Percentiles rank a stretch among this genome's conserved stretches.
These are phyloP conservation scores for Wallacemonas sp. DNA, from an alignment of 208 protist species.

Conservation along the genomic window DNA sequence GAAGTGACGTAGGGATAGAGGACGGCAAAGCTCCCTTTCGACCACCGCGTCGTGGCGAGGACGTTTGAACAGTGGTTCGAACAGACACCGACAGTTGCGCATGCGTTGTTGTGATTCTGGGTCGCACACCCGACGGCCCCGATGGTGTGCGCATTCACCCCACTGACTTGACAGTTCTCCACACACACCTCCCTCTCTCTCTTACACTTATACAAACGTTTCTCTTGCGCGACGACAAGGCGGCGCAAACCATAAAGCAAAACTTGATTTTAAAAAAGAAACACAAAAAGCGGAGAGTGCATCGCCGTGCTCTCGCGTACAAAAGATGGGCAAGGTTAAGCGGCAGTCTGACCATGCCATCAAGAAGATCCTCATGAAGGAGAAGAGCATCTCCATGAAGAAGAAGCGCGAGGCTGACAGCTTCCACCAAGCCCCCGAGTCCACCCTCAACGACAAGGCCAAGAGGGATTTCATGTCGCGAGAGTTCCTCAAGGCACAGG, in stretches of 20 bases:
- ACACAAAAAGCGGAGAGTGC: background rate
- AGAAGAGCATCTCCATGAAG: slow-evolving; percentile 81
- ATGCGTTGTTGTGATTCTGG: no score
- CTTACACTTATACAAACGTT: background rate
- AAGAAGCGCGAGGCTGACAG: slow-evolving; percentile 89
- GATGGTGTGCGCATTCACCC: background rate
- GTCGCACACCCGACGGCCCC: no score
- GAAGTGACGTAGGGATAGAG: background rate
- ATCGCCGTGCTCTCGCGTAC: background rate
- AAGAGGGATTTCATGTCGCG: slow-evolving; percentile 72
- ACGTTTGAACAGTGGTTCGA: no score
- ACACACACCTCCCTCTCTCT: background rate
- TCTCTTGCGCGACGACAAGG: no score
- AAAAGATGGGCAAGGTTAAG: slow-evolving; percentile 84
- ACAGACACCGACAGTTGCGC: no score
- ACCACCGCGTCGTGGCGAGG: no score
- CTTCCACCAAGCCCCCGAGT: slow-evolving; percentile 46
- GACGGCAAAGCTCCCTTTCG: no score
- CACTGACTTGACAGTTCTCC: no score
- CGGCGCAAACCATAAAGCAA: no score
- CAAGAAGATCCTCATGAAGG: slow-evolving; percentile 92
- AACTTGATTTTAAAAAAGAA: slow-evolving; percentile 13
- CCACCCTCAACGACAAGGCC: slow-evolving; percentile 34
- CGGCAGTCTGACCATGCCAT: slow-evolving; percentile 69
- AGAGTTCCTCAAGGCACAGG: slow-evolving; percentile 57